Conservation (phyloP, 495 filamentous ascomycete species). For the Staphylotrichum longicolle region DNA sequence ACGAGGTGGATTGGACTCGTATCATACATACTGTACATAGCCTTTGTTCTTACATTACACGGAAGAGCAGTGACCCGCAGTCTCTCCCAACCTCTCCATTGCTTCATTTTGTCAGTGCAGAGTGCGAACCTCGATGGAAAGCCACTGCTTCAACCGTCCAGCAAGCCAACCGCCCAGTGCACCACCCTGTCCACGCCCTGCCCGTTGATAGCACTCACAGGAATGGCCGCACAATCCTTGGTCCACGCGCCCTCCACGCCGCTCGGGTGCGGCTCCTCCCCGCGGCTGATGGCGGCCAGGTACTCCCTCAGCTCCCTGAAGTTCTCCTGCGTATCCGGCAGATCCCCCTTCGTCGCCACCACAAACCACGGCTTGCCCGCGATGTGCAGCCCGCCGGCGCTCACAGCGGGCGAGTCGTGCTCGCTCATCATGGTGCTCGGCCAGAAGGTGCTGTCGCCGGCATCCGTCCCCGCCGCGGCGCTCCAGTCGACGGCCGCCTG, state of each 20-base stretch:
- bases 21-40: no score
- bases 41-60: no score
- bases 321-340: conserved; percentile 73
- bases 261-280: conserved; percentile 65
- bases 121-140: no score
- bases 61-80: no score
- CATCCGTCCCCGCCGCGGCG: conserved; percentile 30
- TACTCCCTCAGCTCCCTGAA: conserved; percentile 68
- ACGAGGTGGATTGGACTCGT: no score
- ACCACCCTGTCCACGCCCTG: conserved; percentile 79
- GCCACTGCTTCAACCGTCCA: conserved; percentile 48
- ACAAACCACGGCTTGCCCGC: conserved; percentile 95
- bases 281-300: conserved; percentile 57
- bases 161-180: conserved; percentile 69
- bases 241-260: conserved; percentile 66
- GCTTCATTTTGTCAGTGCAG: no score
- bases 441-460: conserved; percentile 24
- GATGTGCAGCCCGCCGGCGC: conserved; percentile 56
- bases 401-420: conserved; percentile 27
- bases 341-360: conserved; percentile 90
- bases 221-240: conserved; percentile 64
- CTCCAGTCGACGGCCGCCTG: conserved; percentile 44
- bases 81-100: no score
- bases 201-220: conserved; percentile 82
- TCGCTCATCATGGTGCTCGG: conserved; percentile 39